These are phyloP conservation scores for Penicillium paneum DNA, from an alignment of 2,329 filamentous ascomycete species.

Conservation along the genomic window DNA sequence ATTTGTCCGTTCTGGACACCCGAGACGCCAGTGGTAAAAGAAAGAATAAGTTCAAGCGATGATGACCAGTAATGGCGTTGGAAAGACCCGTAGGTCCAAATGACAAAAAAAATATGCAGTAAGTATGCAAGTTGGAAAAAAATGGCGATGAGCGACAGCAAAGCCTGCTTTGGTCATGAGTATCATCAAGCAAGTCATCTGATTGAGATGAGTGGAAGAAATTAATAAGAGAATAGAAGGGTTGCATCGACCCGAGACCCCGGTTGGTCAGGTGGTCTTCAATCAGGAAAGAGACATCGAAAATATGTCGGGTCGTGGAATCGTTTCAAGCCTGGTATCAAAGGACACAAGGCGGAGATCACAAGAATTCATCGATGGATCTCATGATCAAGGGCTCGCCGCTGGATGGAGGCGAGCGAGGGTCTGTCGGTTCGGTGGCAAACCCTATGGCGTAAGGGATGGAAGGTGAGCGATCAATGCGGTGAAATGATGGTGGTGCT, in stretches of 20 bases:
- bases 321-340: constrained; percentile 25
- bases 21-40: constrained; percentile 26
- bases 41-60: constrained; percentile 7
- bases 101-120: constrained; percentile 6
- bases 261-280: constrained; percentile 14
- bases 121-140: constrained; percentile 11
- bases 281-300: constrained; percentile 15
- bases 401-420: constrained; percentile 40
- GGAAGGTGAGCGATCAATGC: constrained; percentile 31
- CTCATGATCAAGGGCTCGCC: constrained; percentile 43
- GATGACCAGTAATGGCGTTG: not conserved
- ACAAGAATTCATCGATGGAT: constrained; percentile 47
- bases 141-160: constrained; percentile 32
- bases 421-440: constrained; percentile 31
- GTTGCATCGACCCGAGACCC: not conserved
- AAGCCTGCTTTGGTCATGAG: constrained; percentile 45
- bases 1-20: constrained; percentile 28
- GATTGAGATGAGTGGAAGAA: constrained; percentile 18
- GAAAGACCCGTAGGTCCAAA: constrained; percentile 1
- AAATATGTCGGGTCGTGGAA: constrained; percentile 28
- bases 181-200: constrained; percentile 28
- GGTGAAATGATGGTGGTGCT: constrained; percentile 33
- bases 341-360: constrained; percentile 19
- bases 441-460: constrained; percentile 15
- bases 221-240: constrained; percentile 17